phyloP scores from a whole-genome alignment of 768 basidiomycete species.

The Podaxis sp. region DNA sequence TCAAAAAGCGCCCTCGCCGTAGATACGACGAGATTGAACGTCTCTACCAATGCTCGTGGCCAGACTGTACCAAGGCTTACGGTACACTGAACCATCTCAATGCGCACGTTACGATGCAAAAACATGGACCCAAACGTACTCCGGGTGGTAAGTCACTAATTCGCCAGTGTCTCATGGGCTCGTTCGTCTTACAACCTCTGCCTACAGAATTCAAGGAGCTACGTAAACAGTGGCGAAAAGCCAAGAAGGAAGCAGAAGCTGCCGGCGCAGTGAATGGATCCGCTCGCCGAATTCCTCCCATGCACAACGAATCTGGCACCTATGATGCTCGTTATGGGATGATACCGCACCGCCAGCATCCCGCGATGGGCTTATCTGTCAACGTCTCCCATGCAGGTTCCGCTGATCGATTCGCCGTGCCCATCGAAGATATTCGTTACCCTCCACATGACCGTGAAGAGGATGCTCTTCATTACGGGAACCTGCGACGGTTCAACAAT shows the following conservation, averaged over 20 bases:
- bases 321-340: slow-evolving; percentile 34
- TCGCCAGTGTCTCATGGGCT: slow-evolving; percentile 3
- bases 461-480: slow-evolving; percentile 13
- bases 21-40: slow-evolving; percentile 96
- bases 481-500: slow-evolving; percentile 15
- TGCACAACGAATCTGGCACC: slow-evolving; percentile 29
- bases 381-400: slow-evolving; percentile 15
- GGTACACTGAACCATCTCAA: slow-evolving; percentile 97
- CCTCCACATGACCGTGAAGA: slow-evolving; percentile 16
- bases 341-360: slow-evolving; percentile 23
- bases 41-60: slow-evolving; percentile 85
- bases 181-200: slow-evolving; percentile 20
- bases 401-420: slow-evolving; percentile 15
- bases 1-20: slow-evolving; percentile 82
- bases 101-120: slow-evolving; percentile 98
- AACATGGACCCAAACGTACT: slow-evolving; percentile 87
- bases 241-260: slow-evolving; percentile 72
- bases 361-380: slow-evolving; percentile 18
- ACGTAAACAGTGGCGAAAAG: slow-evolving; percentile 93
- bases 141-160: slow-evolving; percentile 70
- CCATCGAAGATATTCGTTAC: slow-evolving; percentile 17
- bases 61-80: slow-evolving; percentile 78
- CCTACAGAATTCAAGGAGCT: slow-evolving; percentile 94
- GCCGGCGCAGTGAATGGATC: slow-evolving; percentile 25
- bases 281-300: slow-evolving; percentile 30